phyloP scores from a whole-genome alignment of 2,329 filamentous ascomycete genomes.

The Fusarium avenaceum region DNA sequence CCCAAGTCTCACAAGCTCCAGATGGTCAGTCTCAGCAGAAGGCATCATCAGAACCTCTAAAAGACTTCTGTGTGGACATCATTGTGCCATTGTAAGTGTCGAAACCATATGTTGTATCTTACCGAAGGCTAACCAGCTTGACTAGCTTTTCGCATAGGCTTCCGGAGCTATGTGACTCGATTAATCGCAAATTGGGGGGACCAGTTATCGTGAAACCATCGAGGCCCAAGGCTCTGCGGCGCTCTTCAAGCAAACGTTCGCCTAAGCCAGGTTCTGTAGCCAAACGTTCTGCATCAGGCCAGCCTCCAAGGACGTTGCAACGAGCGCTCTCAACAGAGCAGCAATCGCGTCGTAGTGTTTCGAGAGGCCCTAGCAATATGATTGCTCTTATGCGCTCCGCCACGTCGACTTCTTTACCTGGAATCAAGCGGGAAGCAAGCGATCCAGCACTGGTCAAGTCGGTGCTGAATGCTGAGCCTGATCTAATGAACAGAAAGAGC shows the following conservation, averaged over 20 bases:
- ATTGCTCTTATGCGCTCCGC: conserved; percentile 77
- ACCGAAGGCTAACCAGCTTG: conserved; percentile 57
- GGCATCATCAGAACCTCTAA: conserved; percentile 71
- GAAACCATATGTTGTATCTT: not conserved
- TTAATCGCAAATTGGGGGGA: conserved; percentile 83
- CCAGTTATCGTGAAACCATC: conserved; percentile 71
- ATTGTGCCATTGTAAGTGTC: conserved; percentile 79
- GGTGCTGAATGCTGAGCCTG: conserved; percentile 60
- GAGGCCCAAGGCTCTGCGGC: conserved; percentile 64
- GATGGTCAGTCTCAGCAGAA: conserved; percentile 58
- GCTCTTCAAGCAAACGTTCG: conserved; percentile 58
- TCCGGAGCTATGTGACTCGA: conserved; percentile 76
- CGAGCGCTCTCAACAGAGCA: conserved; percentile 73
- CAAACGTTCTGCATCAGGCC: conserved; percentile 61
- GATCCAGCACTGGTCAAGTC: conserved; percentile 68
- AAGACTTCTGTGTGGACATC: conserved; percentile 84
- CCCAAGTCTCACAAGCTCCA: conserved; percentile 55
- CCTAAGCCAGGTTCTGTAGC: conserved; percentile 66
- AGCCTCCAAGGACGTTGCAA: conserved; percentile 67
- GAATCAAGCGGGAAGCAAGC: conserved; percentile 77
- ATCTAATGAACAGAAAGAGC: conserved; percentile 58
- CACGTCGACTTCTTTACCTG: conserved; percentile 71
- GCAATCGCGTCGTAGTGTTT: conserved; percentile 66
- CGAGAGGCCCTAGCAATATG: conserved; percentile 68
- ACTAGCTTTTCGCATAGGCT: conserved; percentile 78